Base-by-base conservation (phyloP, 2,329 filamentous ascomycete species). In the Corniculantispora saksenae region DNA sequence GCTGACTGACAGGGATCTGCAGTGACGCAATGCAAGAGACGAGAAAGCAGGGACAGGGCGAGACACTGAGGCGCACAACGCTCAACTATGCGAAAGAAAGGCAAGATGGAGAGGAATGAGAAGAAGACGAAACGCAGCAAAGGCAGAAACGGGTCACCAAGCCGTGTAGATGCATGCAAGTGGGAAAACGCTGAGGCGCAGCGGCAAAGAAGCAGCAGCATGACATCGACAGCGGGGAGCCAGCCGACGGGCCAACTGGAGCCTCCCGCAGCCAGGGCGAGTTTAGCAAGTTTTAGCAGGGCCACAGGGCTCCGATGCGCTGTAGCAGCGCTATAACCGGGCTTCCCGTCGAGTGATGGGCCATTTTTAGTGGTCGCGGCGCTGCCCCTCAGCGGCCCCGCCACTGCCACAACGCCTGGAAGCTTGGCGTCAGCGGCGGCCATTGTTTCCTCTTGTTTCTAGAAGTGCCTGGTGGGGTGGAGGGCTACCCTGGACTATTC, bases 221-320 rank as follows among this genome's bases (percentile, higher is more conserved):
- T 61, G 63, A 65, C 63, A 61, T 65, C 38, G 57, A 51, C 56
- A 65, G 63, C 57, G 48, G 50, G 57, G 63, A 60, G 51, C 50
- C 32, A 62, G 38, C 50, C 60, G 60, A 48, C 19, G 35, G 60
- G 60, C 60, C 43, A 29, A 27, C 9, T 58, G 40, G 25, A 17
- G 55, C 40, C 13, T 45, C 7, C 55, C 55, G 32, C 32, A 32
- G 32, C 32, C 6, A 10, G 32, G 6, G 10, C 32, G 32, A 32
- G 32, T n/a, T n/a, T n/a, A n/a, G n/a, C n/a, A n/a, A 10, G 32
- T 32, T 32, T 32, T 32, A 32, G 32, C 32, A 32, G 32, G 32
- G 32, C 32, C 19, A 13, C 19, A 38, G 51, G 51, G 27, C 27
- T 23, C 51, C 17, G 35, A 13, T 45, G 38, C 32, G 38, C 32